Base-by-base conservation (phyloP, 2,329 filamentous ascomycete genomes). In the Scytalidium lignicola region DNA sequence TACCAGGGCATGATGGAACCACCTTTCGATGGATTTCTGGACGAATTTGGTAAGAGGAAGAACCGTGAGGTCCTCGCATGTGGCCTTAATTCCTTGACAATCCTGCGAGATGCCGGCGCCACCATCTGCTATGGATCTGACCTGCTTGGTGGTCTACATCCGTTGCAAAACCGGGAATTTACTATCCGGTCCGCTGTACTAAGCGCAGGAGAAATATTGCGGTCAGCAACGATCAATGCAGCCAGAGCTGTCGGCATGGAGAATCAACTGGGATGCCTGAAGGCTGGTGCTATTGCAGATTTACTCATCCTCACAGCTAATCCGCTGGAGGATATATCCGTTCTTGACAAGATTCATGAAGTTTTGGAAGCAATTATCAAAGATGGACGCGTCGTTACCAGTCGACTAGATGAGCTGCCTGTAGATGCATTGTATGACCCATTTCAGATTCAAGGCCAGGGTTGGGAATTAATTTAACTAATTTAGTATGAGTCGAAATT, bases 41-140 rank as follows among this genome's bases (percentile, higher is more conserved):
- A 73, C 0, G 64, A 67, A 1, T 68, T 69, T 18, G 69, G 67
- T 9, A 68, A 64, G 20, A 63, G 58, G n/a, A 82, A 82, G 66
- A 80, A 80, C 49, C 53, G 68, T 5, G 65, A 71, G 48, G 76
- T 80, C 1, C 62, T 80, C 3, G 59, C 68, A 15, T 64, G 64
- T 2, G 78, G 78, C 1, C 55, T 80, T 3, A 54, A 65, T 13
- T 68, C 71, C 0, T 61, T 81, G 15, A 65, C 72, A 43, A 70
- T 80, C 18, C 76, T 76, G 2, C 62, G 68, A 18, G 69, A 75
- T 9, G 75, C 74, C 0, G 78, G 78, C 0, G 75, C 82, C 1
- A 74, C 67, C 1, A 74, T 82, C 39, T 81, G 76, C 58, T 79
- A 73, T 53, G 79, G 79, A 0, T 74, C 74, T 0, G 77, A 80